phyloP scores from a whole-genome alignment of 345 rosid species.

The Salix purpurea region DNA sequence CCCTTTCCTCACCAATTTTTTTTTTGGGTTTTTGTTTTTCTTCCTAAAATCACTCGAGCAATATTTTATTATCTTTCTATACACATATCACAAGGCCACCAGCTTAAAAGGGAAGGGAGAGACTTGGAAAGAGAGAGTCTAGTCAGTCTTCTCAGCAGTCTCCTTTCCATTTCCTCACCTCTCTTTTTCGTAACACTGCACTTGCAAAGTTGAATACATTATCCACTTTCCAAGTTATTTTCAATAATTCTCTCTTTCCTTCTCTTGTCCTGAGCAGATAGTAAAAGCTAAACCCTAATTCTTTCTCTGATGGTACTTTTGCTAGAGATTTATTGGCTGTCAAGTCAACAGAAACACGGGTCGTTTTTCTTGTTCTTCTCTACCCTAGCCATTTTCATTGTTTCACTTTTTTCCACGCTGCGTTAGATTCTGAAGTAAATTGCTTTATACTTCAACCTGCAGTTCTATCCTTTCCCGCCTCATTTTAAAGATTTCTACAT shows the following conservation, averaged over 20 bases:
- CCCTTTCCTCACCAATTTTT: slow-evolving; percentile 52
- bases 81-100: slow-evolving; percentile 20
- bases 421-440: slow-evolving; percentile 3
- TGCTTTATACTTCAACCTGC: neutral
- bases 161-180: slow-evolving; percentile 11
- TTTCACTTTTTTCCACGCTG: neutral
- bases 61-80: neutral
- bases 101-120: slow-evolving; percentile 34
- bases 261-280: neutral
- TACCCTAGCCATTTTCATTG: neutral
- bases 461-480: neutral
- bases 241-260: slow-evolving; percentile 11
- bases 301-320: slow-evolving; percentile 3
- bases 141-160: slow-evolving; percentile 23
- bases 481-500: slow-evolving; percentile 15
- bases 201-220: slow-evolving; percentile 23
- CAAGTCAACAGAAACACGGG: slow-evolving; percentile 1
- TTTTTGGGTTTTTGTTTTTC: neutral
- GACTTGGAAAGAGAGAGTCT: slow-evolving; percentile 14
- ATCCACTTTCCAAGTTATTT: slow-evolving; percentile 25
- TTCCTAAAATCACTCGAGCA: neutral
- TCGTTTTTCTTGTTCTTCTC: slow-evolving; percentile 9
- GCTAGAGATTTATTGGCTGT: slow-evolving; percentile 16
- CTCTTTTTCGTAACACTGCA: neutral
- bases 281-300: neutral